Evolutionary conservation across 495 filamentous ascomycete genomes (phyloP), one percentile per base, ranked within the genome.

Genomic region (Rostrohypoxylon terebratum): DNA sequence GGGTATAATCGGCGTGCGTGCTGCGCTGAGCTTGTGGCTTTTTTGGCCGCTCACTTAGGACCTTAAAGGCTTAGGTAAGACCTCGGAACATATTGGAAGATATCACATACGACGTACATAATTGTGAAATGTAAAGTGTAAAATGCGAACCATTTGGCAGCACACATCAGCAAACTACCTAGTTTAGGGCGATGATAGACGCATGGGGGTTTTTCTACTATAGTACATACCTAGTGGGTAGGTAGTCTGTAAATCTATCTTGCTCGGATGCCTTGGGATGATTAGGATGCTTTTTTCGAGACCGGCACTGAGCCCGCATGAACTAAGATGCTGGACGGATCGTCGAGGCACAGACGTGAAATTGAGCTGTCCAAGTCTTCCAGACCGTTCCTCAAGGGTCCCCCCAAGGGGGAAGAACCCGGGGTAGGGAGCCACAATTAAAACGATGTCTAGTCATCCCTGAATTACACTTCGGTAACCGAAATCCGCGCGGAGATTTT

Each of bases 281-380:
- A 11, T n/a, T 64, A 14, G 48, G 31, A 31, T 4, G 3, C 1
- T 14, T 34, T 55, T 55, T 34, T 55, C n/a, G 62, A 55, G 10
- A 62, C 66, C 59, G 58, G 60, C 48, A 70, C 44, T 70, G 42
- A 50, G 14, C 68, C 68, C 55, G 68, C 60, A 70, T 70, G 58
- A 69, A 63, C 66, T 62, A 34, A 34, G 53, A 59, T 64, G 16
- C 31, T 23, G 23, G 28, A 21, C 28, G 47, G 55, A 55, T 66
- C 62, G 57, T 40, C 44, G 40, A 53, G 57, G 62, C 68, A 71
- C 61, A 48, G 61, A 54, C 57, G 54, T 54, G 10, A 71, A 59
- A 48, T 54, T 18, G 38, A 20, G 33, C n/a, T 23, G 54, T 42
- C 9, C 44, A 40, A 4, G n/a, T n/a, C n/a, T n/a, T n/a, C n/a